Conservation (phyloP, 2,329 filamentous ascomycete species). For the Gaeumannomyces sp. region DNA sequence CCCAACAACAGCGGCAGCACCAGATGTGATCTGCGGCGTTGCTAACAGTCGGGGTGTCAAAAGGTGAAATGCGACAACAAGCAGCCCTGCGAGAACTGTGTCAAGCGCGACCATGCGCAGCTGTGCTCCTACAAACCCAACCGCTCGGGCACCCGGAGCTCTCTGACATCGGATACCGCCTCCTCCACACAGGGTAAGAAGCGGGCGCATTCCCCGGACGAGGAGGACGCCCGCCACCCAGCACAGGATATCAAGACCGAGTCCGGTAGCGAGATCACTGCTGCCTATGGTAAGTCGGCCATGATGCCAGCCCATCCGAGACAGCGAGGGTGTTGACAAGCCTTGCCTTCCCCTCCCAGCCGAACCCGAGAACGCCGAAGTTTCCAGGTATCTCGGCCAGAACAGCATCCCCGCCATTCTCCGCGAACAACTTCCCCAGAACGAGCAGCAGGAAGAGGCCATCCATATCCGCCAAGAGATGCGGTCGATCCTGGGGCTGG, state of each 20-base stretch:
- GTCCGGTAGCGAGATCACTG: slow-evolving; percentile 28
- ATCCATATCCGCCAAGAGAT: slow-evolving; percentile 57
- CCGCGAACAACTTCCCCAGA: slow-evolving; percentile 51
- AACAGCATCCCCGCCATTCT: slow-evolving; percentile 63
- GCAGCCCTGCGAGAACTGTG: slow-evolving; percentile 61
- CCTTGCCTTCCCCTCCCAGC: not conserved
- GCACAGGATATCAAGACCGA: slow-evolving; percentile 8
- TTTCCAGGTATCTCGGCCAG: slow-evolving; percentile 57
- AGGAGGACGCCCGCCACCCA: slow-evolving; percentile 27
- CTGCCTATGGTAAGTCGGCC: slow-evolving; percentile 20
- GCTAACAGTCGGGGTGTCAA: not conserved
- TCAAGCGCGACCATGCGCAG: slow-evolving; percentile 58
- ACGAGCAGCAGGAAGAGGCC: slow-evolving; percentile 44
- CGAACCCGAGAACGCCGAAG: slow-evolving; percentile 28
- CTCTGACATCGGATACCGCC: slow-evolving; percentile 21
- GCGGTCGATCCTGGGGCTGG: slow-evolving; percentile 58
- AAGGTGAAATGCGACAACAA: slow-evolving; percentile 67
- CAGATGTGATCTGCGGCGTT: not conserved
- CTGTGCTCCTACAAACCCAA: slow-evolving; percentile 64
- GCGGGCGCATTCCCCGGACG: slow-evolving; percentile 37
- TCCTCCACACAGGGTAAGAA: slow-evolving; percentile 29
- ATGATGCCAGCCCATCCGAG: not conserved
- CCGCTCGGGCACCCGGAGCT: slow-evolving; percentile 30
- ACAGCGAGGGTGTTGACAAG: not conserved
- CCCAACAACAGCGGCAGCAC: not conserved